Percentiles rank a stretch among this genome's conserved stretches.
Evolutionary conservation across 2,329 filamentous ascomycete genomes (phyloP).

Genomic region (Claviceps arundinis): DNA sequence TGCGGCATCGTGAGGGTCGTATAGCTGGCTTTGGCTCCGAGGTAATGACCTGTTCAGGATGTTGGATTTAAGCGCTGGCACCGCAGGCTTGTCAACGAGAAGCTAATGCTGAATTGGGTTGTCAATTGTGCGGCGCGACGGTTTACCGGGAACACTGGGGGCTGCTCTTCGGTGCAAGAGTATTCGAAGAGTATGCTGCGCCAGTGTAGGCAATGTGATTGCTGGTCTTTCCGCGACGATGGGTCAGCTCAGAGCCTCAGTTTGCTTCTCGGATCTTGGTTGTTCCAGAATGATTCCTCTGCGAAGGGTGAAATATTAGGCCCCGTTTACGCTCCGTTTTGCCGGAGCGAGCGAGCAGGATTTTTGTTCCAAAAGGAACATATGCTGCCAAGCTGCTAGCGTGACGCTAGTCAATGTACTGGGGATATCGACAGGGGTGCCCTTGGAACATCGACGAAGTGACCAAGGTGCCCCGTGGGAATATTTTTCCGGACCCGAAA

Average conservation of each 20-base stretch:
- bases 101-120: background rate
- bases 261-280: conserved; percentile 9
- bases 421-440: too few relatives aligned
- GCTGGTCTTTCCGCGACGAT: background rate
- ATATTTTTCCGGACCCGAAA: too few relatives aligned
- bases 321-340: too few relatives aligned
- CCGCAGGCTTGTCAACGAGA: background rate
- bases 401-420: too few relatives aligned
- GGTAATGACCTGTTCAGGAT: background rate
- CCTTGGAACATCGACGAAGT: too few relatives aligned
- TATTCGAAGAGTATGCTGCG: background rate
- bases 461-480: too few relatives aligned
- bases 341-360: too few relatives aligned
- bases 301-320: background rate
- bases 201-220: background rate
- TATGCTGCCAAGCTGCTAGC: too few relatives aligned
- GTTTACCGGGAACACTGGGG: background rate
- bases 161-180: background rate
- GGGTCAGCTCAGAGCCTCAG: background rate
- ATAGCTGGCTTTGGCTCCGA: background rate
- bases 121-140: background rate
- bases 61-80: background rate
- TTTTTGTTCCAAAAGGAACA: too few relatives aligned
- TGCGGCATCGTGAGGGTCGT: conserved; percentile 46
- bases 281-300: conserved; percentile 4